Evolutionary conservation across 495 filamentous ascomycete genomes (phyloP), one percentile per base, ranked within the genome.

Genomic region (Copromyces sp.): DNA sequence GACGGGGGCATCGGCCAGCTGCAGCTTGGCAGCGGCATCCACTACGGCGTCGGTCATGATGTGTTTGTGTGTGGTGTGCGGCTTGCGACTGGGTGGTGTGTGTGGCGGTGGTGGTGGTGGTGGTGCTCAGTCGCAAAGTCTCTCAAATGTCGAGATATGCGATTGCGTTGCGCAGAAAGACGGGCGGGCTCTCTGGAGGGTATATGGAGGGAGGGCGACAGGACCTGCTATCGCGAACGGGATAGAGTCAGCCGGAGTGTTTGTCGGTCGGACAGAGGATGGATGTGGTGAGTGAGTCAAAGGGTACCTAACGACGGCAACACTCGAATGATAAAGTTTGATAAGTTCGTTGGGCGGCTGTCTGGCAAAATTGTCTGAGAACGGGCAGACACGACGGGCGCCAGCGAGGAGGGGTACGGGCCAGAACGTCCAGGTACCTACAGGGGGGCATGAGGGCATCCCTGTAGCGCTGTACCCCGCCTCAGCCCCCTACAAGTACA

Each of bases 1-100:
- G 16, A 86, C 85, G 69, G 87, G 88, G 77, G 86, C 87, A 72
- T 87, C 86, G 78, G 86, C 85, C 24, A 90, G 84, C 79, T 87
- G 83, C 47, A 90, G 83, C 82, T 90, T 90, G 61, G 86, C 85
- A 8, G 84, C 82, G 8, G 73, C 75, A 53, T 89, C 87, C 20
- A 82, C 81, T 39, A 89, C 75, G 35, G 83, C 81, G 75, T 90
- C 88, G 70, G 87, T 86, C 88, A 90, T 90, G 74, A 41, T 80
- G 12, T 4, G 20, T 16, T 35, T 5, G 12, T 35, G 29, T 61
- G 24, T 69, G 40, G 20, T 65, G 42, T 35, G 53, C 53, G 47
- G 11, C 29, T 59, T 35, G 53, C 24, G 53, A 45, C 29, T 61
- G 41, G n/a, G 70, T 40, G 47, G 38, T 29, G 45, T 41, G 72